Percentiles rank a stretch among this genome's conserved stretches.
phyloP scores from a whole-genome alignment of 805 yeast species.

The Starmerella bacillaris region DNA sequence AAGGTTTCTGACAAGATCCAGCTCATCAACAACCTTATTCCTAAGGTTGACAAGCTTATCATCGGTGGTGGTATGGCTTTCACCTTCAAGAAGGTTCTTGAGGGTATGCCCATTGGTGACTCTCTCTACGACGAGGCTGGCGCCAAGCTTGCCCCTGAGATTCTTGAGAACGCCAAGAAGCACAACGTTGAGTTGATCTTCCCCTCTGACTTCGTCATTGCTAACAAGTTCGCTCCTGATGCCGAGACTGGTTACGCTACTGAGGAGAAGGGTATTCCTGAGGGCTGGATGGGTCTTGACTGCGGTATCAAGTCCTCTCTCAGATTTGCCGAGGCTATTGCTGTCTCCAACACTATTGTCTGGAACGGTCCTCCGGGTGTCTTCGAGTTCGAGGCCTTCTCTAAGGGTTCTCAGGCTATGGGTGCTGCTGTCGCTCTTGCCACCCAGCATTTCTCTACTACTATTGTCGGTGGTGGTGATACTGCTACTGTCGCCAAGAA shows the following conservation, averaged over 20 bases:
- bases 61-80: conserved; percentile 99
- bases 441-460: conserved; percentile 79
- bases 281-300: conserved; percentile 89
- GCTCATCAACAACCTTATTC: conserved; percentile 80
- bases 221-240: conserved; percentile 82
- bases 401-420: conserved; percentile 78
- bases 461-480: conserved; percentile 97
- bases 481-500: conserved; percentile 98
- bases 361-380: conserved; percentile 99
- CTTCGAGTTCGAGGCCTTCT: conserved; percentile 86
- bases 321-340: conserved; percentile 65
- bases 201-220: conserved; percentile 92
- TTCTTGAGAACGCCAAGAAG: conserved; percentile 90
- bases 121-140: conserved; percentile 89
- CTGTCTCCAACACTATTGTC: conserved; percentile 89
- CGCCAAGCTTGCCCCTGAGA: conserved; percentile 81
- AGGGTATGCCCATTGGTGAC: conserved; percentile 72
- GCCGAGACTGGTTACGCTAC: conserved; percentile 75
- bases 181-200: conserved; percentile 83
- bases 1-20: conserved; percentile 98
- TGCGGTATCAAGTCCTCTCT: conserved; percentile 78
- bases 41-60: conserved; percentile 86
- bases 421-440: conserved; percentile 78
- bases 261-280: conserved; percentile 83
- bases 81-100: conserved; percentile 90